Base-by-base conservation (phyloP, 2,329 filamentous ascomycete species). In the Cercospora zeina region DNA sequence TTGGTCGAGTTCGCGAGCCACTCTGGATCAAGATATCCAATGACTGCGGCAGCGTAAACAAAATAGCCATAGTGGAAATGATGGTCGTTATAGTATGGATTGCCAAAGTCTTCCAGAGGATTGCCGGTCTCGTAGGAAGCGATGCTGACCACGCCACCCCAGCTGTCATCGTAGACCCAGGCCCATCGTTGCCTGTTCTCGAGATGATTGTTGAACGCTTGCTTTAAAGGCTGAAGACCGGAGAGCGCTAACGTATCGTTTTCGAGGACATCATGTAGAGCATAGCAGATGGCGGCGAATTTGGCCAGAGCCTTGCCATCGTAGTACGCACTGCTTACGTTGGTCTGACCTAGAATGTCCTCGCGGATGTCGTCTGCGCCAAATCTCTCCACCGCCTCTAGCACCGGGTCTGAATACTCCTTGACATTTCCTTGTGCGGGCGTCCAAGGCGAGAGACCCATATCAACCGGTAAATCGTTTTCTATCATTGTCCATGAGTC, bases 301-400 rank as follows among this genome's bases (percentile, higher is more conserved):
- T 77, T 77, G 33, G 74, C 75, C 16, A 77, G 66, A 14, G 73
- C 72, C 66, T 81, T 97, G 69, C 95, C 95, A 68, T 89, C 90
- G 75, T 89, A 97, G 76, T 97, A 97, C 86, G 96, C 93, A 37
- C 91, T 96, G 73, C 93, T 85, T 36, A 90, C 79, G 66, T 95
- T 85, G 4, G 86, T 86, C 71, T 95, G 88, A 0, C 79, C 78
- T n/a, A 80, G 76, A 76, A 97, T 90, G 72, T 92, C 83, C 75
- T 95, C 88, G 0, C 85, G 83, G 0, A 96, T 79, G 74, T 99
- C 95, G 16, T 65, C 63, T 19, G 81, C 83, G n/a, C 82, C 80
- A 1, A 91, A 89, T 8, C 87, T 80, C 1, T 82, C 79, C 67
- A 87, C 85, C 1, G 70, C 65, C 33, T 58, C 8, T 1, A 47